phyloP scores from a whole-genome alignment of 2,329 filamentous ascomycete genomes.

The Pestalotiopsis sp. region DNA sequence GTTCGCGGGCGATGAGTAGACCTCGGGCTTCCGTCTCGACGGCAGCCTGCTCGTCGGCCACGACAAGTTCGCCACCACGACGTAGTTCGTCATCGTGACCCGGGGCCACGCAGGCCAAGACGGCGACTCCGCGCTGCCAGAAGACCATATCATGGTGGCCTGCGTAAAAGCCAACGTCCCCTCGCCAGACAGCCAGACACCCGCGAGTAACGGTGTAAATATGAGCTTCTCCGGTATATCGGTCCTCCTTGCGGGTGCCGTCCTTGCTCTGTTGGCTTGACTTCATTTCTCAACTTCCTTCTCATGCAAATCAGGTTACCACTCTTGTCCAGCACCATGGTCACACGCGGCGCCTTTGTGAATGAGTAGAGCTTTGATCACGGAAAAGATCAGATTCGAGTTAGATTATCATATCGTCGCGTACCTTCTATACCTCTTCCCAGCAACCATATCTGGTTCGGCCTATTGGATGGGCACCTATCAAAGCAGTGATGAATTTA shows the following conservation, averaged over 20 bases:
- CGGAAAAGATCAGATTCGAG: not conserved
- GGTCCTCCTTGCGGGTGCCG: not conserved
- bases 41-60: not conserved
- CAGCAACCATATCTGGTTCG: not conserved
- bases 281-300: too few species aligned
- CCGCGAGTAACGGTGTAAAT: not conserved
- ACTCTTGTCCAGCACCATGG: not conserved
- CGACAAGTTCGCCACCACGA: not conserved
- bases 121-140: not conserved
- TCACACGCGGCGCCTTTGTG: not conserved
- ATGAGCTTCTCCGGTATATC: not conserved
- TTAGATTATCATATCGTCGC: conserved; percentile 1
- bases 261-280: not conserved
- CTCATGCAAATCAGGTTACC: too few species aligned
- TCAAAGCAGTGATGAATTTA: not conserved
- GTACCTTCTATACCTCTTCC: not conserved
- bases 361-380: not conserved
- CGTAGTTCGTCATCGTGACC: not conserved
- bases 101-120: not conserved
- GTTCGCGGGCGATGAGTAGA: not conserved
- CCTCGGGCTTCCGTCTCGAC: not conserved
- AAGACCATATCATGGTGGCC: not conserved
- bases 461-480: not conserved
- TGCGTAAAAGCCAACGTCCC: not conserved
- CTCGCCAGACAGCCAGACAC: not conserved